phyloP scores from a whole-genome alignment of 2,329 filamentous ascomycete species.

The Aspergillus arachidicola region DNA sequence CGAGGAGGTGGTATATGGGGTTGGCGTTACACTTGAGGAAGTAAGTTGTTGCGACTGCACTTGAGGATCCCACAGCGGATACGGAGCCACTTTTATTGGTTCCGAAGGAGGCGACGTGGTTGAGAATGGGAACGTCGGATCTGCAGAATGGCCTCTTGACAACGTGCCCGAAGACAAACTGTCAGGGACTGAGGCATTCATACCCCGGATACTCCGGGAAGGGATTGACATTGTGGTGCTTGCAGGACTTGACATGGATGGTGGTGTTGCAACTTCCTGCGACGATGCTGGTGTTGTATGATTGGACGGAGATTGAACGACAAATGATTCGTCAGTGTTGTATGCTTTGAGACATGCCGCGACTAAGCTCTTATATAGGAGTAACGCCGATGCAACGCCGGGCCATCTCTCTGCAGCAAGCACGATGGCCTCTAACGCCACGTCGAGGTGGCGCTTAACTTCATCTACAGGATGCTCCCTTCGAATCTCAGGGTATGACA shows the following conservation, averaged over 20 bases:
- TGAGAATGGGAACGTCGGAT: constrained; percentile 30
- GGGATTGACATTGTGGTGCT: constrained; percentile 41
- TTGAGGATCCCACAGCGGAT: constrained; percentile 22
- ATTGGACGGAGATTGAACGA: constrained; percentile 50
- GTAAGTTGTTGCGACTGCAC: constrained; percentile 14
- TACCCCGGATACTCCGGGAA: constrained; percentile 35
- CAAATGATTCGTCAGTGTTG: constrained; percentile 61
- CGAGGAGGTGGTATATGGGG: constrained; percentile 25
- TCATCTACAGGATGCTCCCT: constrained; percentile 71
- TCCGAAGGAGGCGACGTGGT: constrained; percentile 25
- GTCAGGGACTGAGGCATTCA: constrained; percentile 31
- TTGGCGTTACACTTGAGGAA: constrained; percentile 14
- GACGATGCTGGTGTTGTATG: constrained; percentile 45
- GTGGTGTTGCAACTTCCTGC: constrained; percentile 43
- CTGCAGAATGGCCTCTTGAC: constrained; percentile 39
- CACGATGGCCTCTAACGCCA: constrained; percentile 76
- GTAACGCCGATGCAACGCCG: constrained; percentile 78
- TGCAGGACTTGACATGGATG: constrained; percentile 44
- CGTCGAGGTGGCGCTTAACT: constrained; percentile 72
- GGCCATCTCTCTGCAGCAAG: constrained; percentile 88
- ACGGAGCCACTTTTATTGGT: constrained; percentile 22
- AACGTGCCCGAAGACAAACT: constrained; percentile 33
- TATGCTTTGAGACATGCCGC: constrained; percentile 87
- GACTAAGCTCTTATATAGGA: constrained; percentile 84
- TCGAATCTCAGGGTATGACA: constrained; percentile 84